Conservation (phyloP, 768 basidiomycete genomes). For the Agaricus bisporus region DNA sequence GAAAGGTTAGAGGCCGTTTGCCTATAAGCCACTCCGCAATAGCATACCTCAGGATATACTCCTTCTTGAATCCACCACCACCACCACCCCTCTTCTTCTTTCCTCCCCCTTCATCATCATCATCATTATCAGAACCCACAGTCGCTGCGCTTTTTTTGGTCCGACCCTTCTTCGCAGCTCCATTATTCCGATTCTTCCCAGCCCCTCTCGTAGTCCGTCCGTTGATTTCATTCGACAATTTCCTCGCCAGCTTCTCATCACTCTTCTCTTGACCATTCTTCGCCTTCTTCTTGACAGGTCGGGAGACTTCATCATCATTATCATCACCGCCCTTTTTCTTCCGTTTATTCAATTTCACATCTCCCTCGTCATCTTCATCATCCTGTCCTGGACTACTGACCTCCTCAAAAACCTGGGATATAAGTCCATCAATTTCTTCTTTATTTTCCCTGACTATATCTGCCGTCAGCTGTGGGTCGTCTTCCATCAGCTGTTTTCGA, state of each 20-base stretch:
- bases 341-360: constrained; percentile 28
- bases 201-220: constrained; percentile 47
- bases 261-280: constrained; percentile 45
- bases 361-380: constrained; percentile 25
- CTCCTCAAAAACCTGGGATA: constrained; percentile 56
- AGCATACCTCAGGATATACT: constrained; percentile 63
- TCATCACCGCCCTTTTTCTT: constrained; percentile 25
- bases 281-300: constrained; percentile 43
- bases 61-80: constrained; percentile 68
- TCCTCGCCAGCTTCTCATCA: constrained; percentile 67
- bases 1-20: constrained; percentile 5
- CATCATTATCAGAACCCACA: constrained; percentile 50
- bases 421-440: constrained; percentile 61
- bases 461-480: constrained; percentile 46
- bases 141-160: constrained; percentile 49
- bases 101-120: constrained; percentile 33
- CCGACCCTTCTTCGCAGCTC: constrained; percentile 37
- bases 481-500: constrained; percentile 60
- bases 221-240: constrained; percentile 67
- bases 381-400: constrained; percentile 36
- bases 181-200: constrained; percentile 28
- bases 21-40: not conserved
- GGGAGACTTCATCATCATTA: constrained; percentile 25
- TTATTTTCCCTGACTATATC: constrained; percentile 65
- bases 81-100: constrained; percentile 38